Base-by-base conservation (phyloP, 352 stramenopile genomes). In the Pythium scleroteichum region DNA sequence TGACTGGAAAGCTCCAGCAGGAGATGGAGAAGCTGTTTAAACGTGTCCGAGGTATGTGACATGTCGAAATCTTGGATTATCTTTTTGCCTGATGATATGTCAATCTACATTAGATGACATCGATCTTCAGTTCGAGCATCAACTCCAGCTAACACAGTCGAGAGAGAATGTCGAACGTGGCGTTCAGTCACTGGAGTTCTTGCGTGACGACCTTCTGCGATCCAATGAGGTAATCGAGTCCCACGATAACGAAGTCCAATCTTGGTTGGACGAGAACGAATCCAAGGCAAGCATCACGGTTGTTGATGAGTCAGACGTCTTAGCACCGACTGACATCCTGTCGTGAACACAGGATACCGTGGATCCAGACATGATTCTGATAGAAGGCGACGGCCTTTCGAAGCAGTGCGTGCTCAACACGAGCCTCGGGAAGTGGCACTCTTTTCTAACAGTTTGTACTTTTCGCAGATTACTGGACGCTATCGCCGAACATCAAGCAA, bases 51-150 rank as follows among this genome's bases (percentile, higher is more conserved):
- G 78, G 78, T 85, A 22, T 2, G 24, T 33, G 16, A 16, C 6
- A 40, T 10, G 27, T 39, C 19, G 16, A 23, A 4, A 41, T 10
- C 8, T 16, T 27, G 16, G 42, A 1, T 38, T 19, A 41, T 32
- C 22, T 45, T 40, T 22, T 3, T 42, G 2, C 29, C 17, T 0
- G 16, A 13, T 58, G 29, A 35, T 35, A 10, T 35, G 5, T 35
- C 29, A 10, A 35, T n/a, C 29, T 35, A 10, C 29, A 10, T 35
- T 20, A 72, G 82, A 92, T 52, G 82, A 92, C 39, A 92, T 93
- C 35, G 87, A 95, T 66, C 29, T 90, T 39, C 85, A 95, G 66
- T 94, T 93, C 59, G 87, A 95, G 56, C 83, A 93, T 60, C 84
- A 93, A 54, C 71, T 93, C 1, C 81, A 93, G 57, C 67, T 95